phyloP scores from a whole-genome alignment of 441 rosid genomes.

The Syzygium malaccense region DNA sequence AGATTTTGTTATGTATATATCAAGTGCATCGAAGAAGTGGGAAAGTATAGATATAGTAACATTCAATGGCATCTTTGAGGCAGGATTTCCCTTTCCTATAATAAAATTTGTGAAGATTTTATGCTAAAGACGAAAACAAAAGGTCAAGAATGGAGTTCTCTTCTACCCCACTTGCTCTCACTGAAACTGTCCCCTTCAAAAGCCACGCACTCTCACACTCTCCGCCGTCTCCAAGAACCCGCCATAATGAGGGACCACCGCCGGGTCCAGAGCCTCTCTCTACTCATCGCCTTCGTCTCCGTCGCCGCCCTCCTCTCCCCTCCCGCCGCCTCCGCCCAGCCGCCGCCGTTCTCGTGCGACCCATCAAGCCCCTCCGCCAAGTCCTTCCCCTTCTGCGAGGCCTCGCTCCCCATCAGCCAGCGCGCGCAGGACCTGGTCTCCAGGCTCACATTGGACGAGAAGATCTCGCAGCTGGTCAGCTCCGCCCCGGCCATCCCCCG shows the following conservation, averaged over 20 bases:
- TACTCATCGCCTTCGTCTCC: not conserved
- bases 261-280: not conserved
- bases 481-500: conserved; percentile 12
- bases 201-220: not conserved
- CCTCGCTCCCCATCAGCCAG: conserved; percentile 5
- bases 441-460: conserved; percentile 15
- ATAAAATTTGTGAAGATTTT: not conserved
- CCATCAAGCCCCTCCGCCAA: not conserved
- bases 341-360: conserved; percentile 14
- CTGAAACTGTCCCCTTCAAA: not conserved
- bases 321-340: not conserved
- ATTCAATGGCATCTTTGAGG: not conserved
- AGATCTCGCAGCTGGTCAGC: conserved; percentile 15
- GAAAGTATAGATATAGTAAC: not conserved
- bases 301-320: not conserved
- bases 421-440: conserved; percentile 11
- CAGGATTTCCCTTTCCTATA: not conserved
- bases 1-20: too few species aligned
- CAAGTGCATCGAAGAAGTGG: not conserved
- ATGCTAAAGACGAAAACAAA: not conserved
- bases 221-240: not conserved
- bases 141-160: not conserved
- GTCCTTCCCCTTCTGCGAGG: conserved; percentile 8
- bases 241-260: not conserved
- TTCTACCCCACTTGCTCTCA: not conserved